Evolutionary conservation across 495 filamentous ascomycete species (phyloP), one percentile per base, ranked within the genome.

Genomic region (Annulohypoxylon bovei): DNA sequence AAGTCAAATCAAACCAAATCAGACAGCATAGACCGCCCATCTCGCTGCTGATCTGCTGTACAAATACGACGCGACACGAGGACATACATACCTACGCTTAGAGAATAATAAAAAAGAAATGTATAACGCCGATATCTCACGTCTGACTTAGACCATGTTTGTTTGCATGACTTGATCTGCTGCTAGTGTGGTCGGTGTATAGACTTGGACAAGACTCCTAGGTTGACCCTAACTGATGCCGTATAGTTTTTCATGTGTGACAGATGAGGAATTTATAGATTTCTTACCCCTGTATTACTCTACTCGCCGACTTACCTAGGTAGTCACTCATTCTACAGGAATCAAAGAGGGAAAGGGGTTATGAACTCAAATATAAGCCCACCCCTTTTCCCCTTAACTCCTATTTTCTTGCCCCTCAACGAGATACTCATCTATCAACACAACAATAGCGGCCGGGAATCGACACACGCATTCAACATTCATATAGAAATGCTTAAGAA

Each of bases 21-120:
- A 59, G 60, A 37, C 28, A 35, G 37, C 30, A 18, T 25, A 18
- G 40, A 52, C 14, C 11, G 20, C 12, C 11, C 12, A 30, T 52
- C 47, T 40, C 4, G 14, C 11, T 46, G 14, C 49, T 42, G 46
- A 32, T 49, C 49, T 12, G 12, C 50, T 62, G 57, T 62, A 57
- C 23, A 50, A 46, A 40, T 56, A 56, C n/a, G 49, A 42, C 14
- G 23, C 9, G 18, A 50, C 37, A 62, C 28, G n/a, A 16, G 5
- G 20, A 39, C 6, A 47, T 60, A 56, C 5, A 44, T 33, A 56
- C 5, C 35, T 33, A 44, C 25, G 22, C 35, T 9, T 3, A 27
- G 0, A 12, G 33, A 12, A 44, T 6, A 16, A n/a, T 28, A 46
- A 56, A 30, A 46, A 22, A 64, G 16, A 27, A 16, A 33, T 50